Conservation (phyloP, 768 basidiomycete species). For the Tricholoma hemisulphureum region DNA sequence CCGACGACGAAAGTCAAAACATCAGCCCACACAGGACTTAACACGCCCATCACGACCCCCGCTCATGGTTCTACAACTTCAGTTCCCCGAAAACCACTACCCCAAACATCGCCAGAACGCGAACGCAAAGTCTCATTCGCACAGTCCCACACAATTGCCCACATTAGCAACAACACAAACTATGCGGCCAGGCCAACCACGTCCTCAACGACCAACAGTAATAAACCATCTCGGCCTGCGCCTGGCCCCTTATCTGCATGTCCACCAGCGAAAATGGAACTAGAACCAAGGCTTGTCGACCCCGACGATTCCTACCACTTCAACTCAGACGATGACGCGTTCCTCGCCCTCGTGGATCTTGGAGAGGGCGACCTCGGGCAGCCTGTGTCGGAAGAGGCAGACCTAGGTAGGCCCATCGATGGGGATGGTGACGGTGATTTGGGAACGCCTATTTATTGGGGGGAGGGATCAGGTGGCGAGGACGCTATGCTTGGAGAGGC, state of each 20-base stretch:
- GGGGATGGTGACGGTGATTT: slow-evolving; percentile 24
- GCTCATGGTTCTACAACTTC: slow-evolving; percentile 7
- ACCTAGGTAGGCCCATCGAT: slow-evolving; percentile 46
- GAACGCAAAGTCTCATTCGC: not conserved
- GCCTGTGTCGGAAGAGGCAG: slow-evolving; percentile 42
- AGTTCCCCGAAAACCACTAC: not conserved
- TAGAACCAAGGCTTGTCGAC: slow-evolving; percentile 13
- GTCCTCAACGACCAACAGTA: not conserved
- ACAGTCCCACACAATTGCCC: not conserved
- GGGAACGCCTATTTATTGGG: slow-evolving; percentile 43
- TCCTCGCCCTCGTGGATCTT: slow-evolving; percentile 57
- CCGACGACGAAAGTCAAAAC: slow-evolving; percentile 3
- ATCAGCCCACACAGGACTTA: slow-evolving; percentile 19
- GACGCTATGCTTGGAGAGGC: slow-evolving; percentile 10
- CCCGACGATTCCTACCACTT: slow-evolving; percentile 47
- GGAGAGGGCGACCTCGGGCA: slow-evolving; percentile 45
- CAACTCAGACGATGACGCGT: slow-evolving; percentile 65
- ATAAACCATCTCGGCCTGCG: not conserved
- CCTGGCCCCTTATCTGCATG: slow-evolving; percentile 10
- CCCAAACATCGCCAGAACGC: not conserved
- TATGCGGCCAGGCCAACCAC: not conserved
- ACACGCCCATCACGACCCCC: slow-evolving; percentile 36
- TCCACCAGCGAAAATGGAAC: slow-evolving; percentile 3
- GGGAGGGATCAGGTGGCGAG: slow-evolving; percentile 28
- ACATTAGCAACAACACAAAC: not conserved